A percentile compares a stretch with the other conserved stretches of the same genome.
Conservation (phyloP, 148 eudicot species). For the Hydrangea macrophylla region DNA sequence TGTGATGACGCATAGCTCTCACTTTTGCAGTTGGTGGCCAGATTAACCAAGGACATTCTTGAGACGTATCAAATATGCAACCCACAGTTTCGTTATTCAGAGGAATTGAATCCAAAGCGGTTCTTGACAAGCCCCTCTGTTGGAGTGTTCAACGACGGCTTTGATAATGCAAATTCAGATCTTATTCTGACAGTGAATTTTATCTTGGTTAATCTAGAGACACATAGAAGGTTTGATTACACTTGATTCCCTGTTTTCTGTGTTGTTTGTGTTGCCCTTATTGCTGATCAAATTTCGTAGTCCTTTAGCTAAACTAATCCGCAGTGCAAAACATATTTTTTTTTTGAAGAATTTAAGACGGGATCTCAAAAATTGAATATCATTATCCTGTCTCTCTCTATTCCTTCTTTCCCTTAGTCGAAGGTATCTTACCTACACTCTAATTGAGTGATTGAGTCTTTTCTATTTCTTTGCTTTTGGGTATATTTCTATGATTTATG, state of each 20-base stretch:
- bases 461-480: not conserved
- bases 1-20: conserved; percentile 9
- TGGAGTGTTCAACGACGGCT: conserved; percentile 86
- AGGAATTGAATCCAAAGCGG: conserved; percentile 78
- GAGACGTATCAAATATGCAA: conserved; percentile 89
- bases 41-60: conserved; percentile 84
- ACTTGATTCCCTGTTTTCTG: conserved; percentile 2
- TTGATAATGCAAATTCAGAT: conserved; percentile 90
- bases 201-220: conserved; percentile 53
- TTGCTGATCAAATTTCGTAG: not conserved
- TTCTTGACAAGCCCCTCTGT: conserved; percentile 81
- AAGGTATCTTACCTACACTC: not conserved
- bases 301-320: not conserved
- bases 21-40: conserved; percentile 58
- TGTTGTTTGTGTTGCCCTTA: not conserved
- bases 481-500: not conserved
- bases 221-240: conserved; percentile 53
- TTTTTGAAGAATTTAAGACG: not conserved
- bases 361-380: not conserved
- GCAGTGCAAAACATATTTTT: not conserved
- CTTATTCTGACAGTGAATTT: conserved; percentile 71
- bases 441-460: not conserved
- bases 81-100: conserved; percentile 65
- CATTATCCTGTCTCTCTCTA: not conserved
- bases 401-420: not conserved